Conservation (phyloP, 106 monocot genomes). For the Phalaenopsis aphrodite region DNA sequence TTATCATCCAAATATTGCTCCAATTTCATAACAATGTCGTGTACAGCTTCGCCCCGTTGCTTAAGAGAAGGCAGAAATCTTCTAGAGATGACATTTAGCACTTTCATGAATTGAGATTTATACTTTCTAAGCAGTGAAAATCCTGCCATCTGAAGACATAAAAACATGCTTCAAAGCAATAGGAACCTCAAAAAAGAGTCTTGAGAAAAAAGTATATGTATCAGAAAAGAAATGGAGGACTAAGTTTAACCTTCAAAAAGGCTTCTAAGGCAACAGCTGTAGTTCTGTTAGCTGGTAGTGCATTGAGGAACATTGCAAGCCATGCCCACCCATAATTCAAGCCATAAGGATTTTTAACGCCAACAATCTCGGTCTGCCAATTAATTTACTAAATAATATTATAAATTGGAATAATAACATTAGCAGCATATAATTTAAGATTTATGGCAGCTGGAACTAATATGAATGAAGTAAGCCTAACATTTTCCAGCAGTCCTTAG, state of each 20-base stretch:
- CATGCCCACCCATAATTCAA: constrained; percentile 87
- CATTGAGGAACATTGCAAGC: constrained; percentile 82
- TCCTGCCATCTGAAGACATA: constrained; percentile 64
- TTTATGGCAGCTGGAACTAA: constrained; percentile 24
- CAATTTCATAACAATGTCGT: constrained; percentile 32
- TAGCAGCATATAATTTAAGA: constrained; percentile 73
- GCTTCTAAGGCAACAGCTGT: constrained; percentile 66
- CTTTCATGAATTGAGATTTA: constrained; percentile 62
- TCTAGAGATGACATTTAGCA: constrained; percentile 35
- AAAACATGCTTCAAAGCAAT: too few species aligned
- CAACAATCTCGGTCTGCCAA: constrained; percentile 61
- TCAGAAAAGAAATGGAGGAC: background rate
- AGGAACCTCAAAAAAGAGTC: too few species aligned
- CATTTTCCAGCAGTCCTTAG: constrained; percentile 60
- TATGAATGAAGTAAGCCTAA: constrained; percentile 56
- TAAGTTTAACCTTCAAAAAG: constrained; percentile 55
- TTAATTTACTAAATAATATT: too few species aligned
- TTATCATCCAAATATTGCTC: constrained; percentile 46
- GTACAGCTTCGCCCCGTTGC: constrained; percentile 22
- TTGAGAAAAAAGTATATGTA: too few species aligned
- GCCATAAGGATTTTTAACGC: constrained; percentile 57
- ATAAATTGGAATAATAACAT: too few species aligned
- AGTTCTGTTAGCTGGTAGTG: constrained; percentile 44
- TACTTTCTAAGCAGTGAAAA: constrained; percentile 57
- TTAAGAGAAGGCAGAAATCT: constrained; percentile 55